Conservation (phyloP, 2,329 filamentous ascomycete genomes). For the Nemania sp. region DNA sequence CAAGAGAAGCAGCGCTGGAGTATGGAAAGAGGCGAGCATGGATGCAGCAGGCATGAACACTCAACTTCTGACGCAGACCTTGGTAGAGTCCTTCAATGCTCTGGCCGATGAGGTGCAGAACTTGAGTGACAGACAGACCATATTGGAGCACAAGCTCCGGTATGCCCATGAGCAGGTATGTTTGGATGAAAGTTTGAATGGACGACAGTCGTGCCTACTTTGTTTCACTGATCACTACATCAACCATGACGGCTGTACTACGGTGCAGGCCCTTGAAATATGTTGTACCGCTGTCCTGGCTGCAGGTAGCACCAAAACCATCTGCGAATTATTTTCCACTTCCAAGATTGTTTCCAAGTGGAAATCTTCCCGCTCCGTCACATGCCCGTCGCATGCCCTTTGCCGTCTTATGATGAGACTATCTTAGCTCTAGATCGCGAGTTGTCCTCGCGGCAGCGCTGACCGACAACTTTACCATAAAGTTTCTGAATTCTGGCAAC, state of each 20-base stretch:
- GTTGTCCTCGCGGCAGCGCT: conserved; percentile 57
- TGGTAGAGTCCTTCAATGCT: conserved; percentile 66
- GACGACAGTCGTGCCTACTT: too few species aligned
- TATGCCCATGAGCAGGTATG: conserved; percentile 69
- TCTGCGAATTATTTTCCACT: too few species aligned
- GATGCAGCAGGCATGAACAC: conserved; percentile 45
- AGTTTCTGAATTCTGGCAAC: conserved; percentile 45
- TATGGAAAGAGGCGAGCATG: conserved; percentile 10
- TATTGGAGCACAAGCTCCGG: conserved; percentile 67
- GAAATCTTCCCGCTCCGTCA: neutral
- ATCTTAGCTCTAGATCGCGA: conserved; percentile 85
- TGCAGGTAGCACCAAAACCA: neutral
- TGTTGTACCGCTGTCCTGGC: neutral
- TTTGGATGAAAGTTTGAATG: too few species aligned
- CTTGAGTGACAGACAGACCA: conserved; percentile 64
- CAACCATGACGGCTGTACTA: neutral
- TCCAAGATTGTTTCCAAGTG: neutral
- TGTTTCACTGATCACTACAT: too few species aligned
- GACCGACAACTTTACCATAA: conserved; percentile 60
- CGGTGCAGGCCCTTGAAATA: neutral
- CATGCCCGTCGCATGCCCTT: conserved; percentile 20
- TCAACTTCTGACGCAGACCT: conserved; percentile 54
- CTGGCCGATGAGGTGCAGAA: conserved; percentile 67
- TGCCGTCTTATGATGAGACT: conserved; percentile 47
- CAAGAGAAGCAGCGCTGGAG: conserved; percentile 10